Conservation (phyloP, 1,284 basidiomycete genomes). For the Lentinus polychrous region DNA sequence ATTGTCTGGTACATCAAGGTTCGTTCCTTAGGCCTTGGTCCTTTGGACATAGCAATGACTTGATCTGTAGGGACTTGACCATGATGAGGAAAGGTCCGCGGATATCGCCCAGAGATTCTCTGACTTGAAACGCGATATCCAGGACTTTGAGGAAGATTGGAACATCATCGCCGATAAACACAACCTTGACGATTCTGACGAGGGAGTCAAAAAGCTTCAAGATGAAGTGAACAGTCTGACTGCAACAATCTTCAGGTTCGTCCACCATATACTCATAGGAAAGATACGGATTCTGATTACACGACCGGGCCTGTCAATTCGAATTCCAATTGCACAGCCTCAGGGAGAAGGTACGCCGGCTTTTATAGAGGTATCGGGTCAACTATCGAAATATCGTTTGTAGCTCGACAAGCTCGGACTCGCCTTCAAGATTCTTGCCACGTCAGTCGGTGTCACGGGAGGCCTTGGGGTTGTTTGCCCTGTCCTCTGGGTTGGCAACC, state of each 20-base stretch:
- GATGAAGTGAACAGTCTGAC: not conserved
- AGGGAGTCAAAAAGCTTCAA: not conserved
- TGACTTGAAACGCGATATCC: not conserved
- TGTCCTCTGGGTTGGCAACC: no score
- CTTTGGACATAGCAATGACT: not conserved
- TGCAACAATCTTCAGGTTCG: not conserved
- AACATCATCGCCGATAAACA: not conserved
- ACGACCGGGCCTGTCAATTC: no score
- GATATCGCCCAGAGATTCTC: not conserved
- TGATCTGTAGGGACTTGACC: not conserved
- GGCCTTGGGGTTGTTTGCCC: no score
- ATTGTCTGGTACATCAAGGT: slow-evolving; percentile 1
- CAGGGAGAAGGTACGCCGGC: no score
- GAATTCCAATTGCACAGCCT: no score
- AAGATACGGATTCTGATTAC: no score
- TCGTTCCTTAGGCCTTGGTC: not conserved
- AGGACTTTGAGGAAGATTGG: slow-evolving; percentile 1
- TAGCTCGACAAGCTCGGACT: no score
- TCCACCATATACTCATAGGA: not conserved
- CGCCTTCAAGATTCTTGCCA: no score
- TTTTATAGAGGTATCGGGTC: no score
- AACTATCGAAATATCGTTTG: no score
- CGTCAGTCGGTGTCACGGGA: no score
- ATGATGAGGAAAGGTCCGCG: not conserved
- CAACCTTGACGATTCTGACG: not conserved